Evolutionary conservation across 352 stramenopile genomes (phyloP).

Genomic region (Phytopythium aichiense): DNA sequence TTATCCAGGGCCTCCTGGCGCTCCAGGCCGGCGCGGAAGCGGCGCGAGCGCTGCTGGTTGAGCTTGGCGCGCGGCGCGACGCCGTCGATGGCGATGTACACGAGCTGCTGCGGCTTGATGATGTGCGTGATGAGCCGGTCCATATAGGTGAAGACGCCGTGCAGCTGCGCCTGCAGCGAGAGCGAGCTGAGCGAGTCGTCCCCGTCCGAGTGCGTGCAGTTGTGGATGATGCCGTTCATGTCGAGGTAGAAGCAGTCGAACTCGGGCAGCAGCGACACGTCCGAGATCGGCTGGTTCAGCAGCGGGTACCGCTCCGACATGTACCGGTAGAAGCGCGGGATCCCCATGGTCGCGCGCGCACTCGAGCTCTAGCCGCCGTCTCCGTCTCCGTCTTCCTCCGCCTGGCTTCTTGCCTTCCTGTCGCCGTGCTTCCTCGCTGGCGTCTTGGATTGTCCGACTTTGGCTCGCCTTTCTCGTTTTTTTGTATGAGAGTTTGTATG

Average conservation of each 20-base stretch:
- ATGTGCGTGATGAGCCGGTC: constrained; percentile 96
- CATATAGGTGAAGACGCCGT: constrained; percentile 88
- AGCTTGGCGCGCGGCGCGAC: constrained; percentile 98
- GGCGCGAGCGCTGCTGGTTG: constrained; percentile 98
- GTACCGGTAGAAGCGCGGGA: constrained; percentile 93
- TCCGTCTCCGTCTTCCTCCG: neutral
- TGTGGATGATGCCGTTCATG: constrained; percentile 99
- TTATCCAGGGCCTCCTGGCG: constrained; percentile 69
- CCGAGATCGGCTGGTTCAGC: constrained; percentile 97
- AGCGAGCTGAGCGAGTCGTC: constrained; percentile 89
- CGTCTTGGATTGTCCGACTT: neutral
- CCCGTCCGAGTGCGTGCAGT: constrained; percentile 96
- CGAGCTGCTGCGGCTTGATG: constrained; percentile 94
- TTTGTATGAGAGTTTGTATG: neutral
- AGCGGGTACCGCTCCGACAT: constrained; percentile 97
- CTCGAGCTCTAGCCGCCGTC: no score
- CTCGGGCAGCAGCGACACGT: constrained; percentile 95
- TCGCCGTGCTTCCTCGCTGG: no score
- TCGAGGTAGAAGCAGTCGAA: constrained; percentile 99
- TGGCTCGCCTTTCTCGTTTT: neutral
- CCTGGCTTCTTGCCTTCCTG: neutral
- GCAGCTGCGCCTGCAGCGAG: constrained; percentile 94
- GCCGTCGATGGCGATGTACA: constrained; percentile 99
- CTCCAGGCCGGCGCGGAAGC: constrained; percentile 90
- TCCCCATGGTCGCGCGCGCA: constrained; percentile 57